Evolutionary conservation across 805 yeast species (phyloP), one percentile per base, ranked within the genome.

Genomic region (Metschnikowia similis): DNA sequence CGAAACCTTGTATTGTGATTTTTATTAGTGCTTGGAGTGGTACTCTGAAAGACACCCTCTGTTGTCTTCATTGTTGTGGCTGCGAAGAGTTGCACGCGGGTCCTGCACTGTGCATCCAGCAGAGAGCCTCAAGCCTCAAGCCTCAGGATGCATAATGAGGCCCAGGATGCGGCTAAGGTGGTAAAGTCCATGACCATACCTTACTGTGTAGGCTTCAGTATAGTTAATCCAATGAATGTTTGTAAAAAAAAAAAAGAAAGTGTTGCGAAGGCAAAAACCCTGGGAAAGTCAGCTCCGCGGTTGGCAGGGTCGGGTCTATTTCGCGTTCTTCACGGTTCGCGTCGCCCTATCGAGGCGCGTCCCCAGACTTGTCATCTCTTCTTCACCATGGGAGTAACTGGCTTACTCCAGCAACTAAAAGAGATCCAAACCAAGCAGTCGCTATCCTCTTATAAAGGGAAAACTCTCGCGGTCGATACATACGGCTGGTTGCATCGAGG

Each of bases 401-500:
- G 97, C 0, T 74, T 92, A 26, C 79, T 89, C 31, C 91, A 87
- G n/a, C 81, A 80, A 49, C 72, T 92, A 54, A 88, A 87, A 63
- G 81, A 86, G 29, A 85, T 88, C 38, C 94, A 87, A 59, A 76
- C 77, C 47, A 75, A 77, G 0, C 75, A 80, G 1, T 67, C 84
- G 1, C 68, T 91, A 41, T 76, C 78, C 48, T 69, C 78, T 34
- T 88, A 82, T 64, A 67, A 81, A 11, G 97, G 96, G 1, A 76
- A 84, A 59, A 82, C 87, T 0, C 69, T 91, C 39, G 99, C 96
- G 0, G 84, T 94, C n/a, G 99, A 94, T 63, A 91, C 96, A 0
- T 94, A 89, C 62, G 90, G 97, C 1, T 94, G 99, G 99, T 78
- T 94, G 5, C 99, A 94, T 67, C 80, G 88, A 55, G 91, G 94